Evolutionary conservation across 768 basidiomycete species (phyloP), one percentile per base, ranked within the genome.

Genomic region (Gyrodon lividus): DNA sequence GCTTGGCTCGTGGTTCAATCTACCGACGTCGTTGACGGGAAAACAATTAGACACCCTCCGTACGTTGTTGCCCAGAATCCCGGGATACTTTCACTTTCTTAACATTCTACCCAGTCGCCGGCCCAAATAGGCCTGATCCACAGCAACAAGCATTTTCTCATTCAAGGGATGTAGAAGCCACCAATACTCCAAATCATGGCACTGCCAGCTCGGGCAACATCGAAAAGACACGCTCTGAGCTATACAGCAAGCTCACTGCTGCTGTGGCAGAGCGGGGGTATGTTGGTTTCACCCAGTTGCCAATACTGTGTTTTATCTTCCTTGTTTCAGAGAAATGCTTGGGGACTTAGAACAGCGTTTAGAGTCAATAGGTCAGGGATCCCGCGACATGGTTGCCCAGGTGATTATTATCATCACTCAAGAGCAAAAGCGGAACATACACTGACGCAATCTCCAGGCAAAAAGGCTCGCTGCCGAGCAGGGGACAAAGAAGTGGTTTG

Each of bases 261-360:
- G 83, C 84, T 3, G 56, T 87, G 51, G 70, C 70, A 14, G 85
- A 89, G 64, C 71, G 87, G 67, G 85, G 86, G 86, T 86, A 60
- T 31, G 77, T 60, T 1, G 23, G 31, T 39, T 28, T 12, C 49
- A 14, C 17, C 8, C 31, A 31, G 20, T n/a, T 24, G 40, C 10
- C 6, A 24, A 26, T 12, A 22, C 38, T 16, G 26, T 42, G 17
- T 38, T 19, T 43, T 2, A 43, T 46, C 28, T 10, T 24, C 23
- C 23, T 3, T 24, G n/a, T 10, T 26, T 4, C 41, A 87, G 85
- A n/a, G 81, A 87, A 70, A 70, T 79, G 69, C 71, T 87, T 4
- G 79, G 74, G 16, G 76, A 82, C 51, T 64, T 87, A 38, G 81
- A 86, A 60, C 80, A 84, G 40, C 77, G 77, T 4, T 80, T 88